These are phyloP conservation scores for Handroanthus guayacan DNA, from an alignment of 257 asterid genomes.

Conservation along the genomic window DNA sequence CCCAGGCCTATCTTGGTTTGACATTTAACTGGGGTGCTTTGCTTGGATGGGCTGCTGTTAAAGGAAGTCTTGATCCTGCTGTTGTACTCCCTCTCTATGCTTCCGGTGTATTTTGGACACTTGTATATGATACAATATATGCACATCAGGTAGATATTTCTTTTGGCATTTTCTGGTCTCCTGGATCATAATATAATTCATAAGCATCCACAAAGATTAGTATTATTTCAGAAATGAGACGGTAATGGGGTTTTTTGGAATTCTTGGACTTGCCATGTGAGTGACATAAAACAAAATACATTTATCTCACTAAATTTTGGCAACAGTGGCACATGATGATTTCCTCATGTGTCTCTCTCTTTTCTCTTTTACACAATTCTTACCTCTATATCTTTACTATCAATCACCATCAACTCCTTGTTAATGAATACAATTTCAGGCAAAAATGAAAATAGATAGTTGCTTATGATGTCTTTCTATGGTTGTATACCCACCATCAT, in stretches of 20 bases:
- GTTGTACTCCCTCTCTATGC: conserved; percentile 73
- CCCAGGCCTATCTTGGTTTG: conserved; percentile 93
- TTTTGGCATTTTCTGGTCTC: conserved; percentile 2
- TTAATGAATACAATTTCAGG: conserved; percentile 28
- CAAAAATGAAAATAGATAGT: background rate
- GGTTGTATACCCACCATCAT: conserved; percentile 6
- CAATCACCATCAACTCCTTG: background rate
- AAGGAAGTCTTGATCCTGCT: conserved; percentile 75
- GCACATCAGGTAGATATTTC: conserved; percentile 84
- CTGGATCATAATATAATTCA: conserved; percentile 15
- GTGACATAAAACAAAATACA: background rate
- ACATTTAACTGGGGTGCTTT: conserved; percentile 88
- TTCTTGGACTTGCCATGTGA: conserved; percentile 14
- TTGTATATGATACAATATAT: conserved; percentile 82
- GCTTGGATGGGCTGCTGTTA: conserved; percentile 92
- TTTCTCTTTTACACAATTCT: background rate
- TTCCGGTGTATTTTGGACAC: conserved; percentile 82
- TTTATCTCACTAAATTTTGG: conserved; percentile 5
- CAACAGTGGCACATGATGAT: background rate
- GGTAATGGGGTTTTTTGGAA: conserved; percentile 2
- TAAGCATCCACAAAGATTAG: background rate
- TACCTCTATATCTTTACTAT: background rate
- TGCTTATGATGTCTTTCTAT: background rate
- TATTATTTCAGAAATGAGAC: conserved; percentile 16
- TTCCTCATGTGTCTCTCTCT: background rate